Conservation (phyloP, 306 rosid genomes). For the Ormosia semicastrata region DNA sequence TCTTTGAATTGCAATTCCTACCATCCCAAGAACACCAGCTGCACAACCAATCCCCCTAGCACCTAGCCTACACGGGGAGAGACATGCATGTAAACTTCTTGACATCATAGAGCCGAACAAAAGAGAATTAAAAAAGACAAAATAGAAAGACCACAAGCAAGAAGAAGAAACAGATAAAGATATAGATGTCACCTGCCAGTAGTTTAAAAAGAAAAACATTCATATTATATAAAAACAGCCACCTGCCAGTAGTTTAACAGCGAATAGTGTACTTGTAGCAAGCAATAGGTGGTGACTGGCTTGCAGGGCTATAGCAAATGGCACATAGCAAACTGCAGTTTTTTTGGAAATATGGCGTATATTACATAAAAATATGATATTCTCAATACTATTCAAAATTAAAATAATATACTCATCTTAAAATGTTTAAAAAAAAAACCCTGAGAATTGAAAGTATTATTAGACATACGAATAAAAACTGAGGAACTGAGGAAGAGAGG, state of each 20-base stretch:
- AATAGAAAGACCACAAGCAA: background rate
- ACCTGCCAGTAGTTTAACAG: background rate
- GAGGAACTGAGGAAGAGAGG: background rate
- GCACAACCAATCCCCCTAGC: conserved; percentile 38
- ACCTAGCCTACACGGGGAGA: conserved; percentile 37
- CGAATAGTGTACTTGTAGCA: background rate
- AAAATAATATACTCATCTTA: background rate
- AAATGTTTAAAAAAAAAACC: background rate
- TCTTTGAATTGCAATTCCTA: conserved; percentile 33
- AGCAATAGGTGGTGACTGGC: background rate
- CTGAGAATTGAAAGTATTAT: background rate
- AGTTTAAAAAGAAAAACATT: background rate
- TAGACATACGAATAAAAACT: background rate
- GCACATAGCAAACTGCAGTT: background rate
- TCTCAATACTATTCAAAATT: background rate
- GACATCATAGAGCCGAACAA: background rate
- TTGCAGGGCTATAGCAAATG: background rate
- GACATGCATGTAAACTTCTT: conserved; percentile 4
- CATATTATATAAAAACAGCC: background rate
- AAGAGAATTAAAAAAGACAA: background rate
- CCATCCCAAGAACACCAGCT: conserved; percentile 36
- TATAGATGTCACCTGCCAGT: background rate
- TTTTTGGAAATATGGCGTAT: background rate
- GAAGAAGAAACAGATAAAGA: background rate
- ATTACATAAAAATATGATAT: background rate